Evolutionary conservation across 2,329 filamentous ascomycete genomes (phyloP), one percentile per base, ranked within the genome.

Genomic region (Cryphonectria nitschkei): DNA sequence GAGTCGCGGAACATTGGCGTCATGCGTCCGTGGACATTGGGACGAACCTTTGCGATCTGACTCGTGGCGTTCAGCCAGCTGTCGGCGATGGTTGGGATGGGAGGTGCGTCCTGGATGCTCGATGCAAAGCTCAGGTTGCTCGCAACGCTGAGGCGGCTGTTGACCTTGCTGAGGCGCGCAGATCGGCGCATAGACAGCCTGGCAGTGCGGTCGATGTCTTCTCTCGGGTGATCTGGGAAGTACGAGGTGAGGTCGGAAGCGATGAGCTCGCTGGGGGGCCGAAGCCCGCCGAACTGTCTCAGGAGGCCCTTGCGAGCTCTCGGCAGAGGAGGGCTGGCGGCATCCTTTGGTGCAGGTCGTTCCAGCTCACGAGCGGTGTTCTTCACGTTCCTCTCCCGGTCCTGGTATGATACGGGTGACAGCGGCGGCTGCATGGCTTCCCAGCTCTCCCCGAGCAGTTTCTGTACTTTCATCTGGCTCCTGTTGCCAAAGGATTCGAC

Each of bases 221-320:
- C 95, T 69, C 93, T 91, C 65, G 95, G 90, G 77, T 98, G 95
- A 77, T 97, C 94, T 0, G 96, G 96, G 86, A 99, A 99, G 84
- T 98, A 99, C 0, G 95, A 97, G 1, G 94, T 96, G 72, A 99
- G 85, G 79, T 99, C 96, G 32, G 96, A 97, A 37, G 95, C 95
- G 78, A 99, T 99, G 79, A 99, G 88, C 83, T 99, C 96, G 82
- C 95, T 98, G 1, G 96, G 96, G 26, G 96, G 96, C 76, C 96
- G 88, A 74, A 96, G 90, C 46, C 95, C 95, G 76, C 97, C 96
- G 81, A 98, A 98, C 74, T 92, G 92, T 74, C 92, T 90, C 62
- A 95, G 84, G 39, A 89, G 85, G 41, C 81, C 83, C 77, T 89
- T 89, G 71, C 82, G 82, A 70, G 81, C 79, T 75, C 79, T 80